Base-by-base conservation (phyloP, 2,329 filamentous ascomycete species). In the Pseudogymnoascus sp. region DNA sequence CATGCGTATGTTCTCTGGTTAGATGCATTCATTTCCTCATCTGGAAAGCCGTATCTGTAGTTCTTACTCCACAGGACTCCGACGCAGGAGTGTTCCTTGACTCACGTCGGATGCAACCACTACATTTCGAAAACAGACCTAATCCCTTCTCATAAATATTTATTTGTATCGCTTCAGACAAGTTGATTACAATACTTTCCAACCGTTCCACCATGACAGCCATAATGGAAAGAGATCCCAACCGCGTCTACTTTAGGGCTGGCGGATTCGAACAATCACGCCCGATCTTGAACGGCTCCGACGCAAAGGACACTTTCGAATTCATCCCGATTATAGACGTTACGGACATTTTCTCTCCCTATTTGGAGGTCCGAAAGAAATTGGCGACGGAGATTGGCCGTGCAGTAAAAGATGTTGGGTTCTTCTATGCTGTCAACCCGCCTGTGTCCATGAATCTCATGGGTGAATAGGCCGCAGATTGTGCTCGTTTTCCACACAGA, bases 331-430 rank as follows among this genome's bases (percentile, higher is more conserved):
- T 58, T 20, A 20, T 33, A 58, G 54, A 28, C 14, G 61, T 76
- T 11, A 61, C 67, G 3, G 57, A 63, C 2, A 72, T 66, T 3
- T 65, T 74, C 22, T 65, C 71, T 59, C 64, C 67, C 1, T 65
- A 70, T 38, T 41, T 72, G 0, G 63, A 69, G 7, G 68, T 66
- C 2, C 68, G 72, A 1, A 70, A 72, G 28, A 60, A 60, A 11
- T 64, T 74, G 6, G 74, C 74, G 0, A 36, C 62, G 1, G 57
- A 69, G 28, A 67, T 76, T 1, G 68, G 68, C 33, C 61, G 68
- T 11, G 74, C 74, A 0, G 70, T 71, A 1, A 66, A 71, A 25
- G 70, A 66, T 8, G 73, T 70, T 0, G 74, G 73, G 1, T 75
- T 75, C 63, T 75, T 75, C 62, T 75, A 75, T 57, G 35, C 35